Conservation (phyloP, 352 stramenopile species). For the Globisporangium ultimum region DNA sequence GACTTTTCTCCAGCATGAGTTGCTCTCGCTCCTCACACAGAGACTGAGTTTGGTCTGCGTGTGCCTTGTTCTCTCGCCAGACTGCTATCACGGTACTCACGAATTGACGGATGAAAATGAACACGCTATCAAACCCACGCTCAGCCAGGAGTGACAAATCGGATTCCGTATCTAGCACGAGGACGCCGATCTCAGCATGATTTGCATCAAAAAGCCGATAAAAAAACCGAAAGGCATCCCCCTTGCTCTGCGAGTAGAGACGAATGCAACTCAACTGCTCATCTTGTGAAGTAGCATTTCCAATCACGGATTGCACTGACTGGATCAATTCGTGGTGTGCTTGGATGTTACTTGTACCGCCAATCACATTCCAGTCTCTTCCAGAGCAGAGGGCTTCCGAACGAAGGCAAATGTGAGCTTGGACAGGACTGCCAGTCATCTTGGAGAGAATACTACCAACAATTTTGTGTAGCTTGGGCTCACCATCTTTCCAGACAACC, state of each 20-base stretch:
- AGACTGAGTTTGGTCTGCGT: background rate
- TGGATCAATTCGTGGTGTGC: slow-evolving; percentile 1
- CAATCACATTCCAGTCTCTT: slow-evolving; percentile 3
- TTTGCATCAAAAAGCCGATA: background rate
- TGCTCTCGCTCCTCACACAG: slow-evolving; percentile 1
- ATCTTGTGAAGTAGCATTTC: background rate
- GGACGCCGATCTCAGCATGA: background rate
- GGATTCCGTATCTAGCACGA: background rate
- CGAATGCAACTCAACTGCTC: background rate
- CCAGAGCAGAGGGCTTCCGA: background rate
- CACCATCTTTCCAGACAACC: background rate
- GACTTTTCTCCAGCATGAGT: slow-evolving; percentile 7
- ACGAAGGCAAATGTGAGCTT: background rate
- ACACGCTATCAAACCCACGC: background rate
- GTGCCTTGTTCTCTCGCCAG: background rate
- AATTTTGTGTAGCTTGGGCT: background rate
- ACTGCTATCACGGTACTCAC: background rate
- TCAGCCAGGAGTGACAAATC: background rate
- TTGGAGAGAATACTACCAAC: slow-evolving; percentile 3
- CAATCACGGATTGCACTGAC: background rate
- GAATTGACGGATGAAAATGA: background rate
- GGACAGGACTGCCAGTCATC: background rate
- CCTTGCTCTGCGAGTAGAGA: background rate
- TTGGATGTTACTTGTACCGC: background rate
- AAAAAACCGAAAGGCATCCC: background rate